These are phyloP conservation scores for Spirogloea muscicola DNA, from an alignment of 139 green algal species.

Conservation along the genomic window DNA sequence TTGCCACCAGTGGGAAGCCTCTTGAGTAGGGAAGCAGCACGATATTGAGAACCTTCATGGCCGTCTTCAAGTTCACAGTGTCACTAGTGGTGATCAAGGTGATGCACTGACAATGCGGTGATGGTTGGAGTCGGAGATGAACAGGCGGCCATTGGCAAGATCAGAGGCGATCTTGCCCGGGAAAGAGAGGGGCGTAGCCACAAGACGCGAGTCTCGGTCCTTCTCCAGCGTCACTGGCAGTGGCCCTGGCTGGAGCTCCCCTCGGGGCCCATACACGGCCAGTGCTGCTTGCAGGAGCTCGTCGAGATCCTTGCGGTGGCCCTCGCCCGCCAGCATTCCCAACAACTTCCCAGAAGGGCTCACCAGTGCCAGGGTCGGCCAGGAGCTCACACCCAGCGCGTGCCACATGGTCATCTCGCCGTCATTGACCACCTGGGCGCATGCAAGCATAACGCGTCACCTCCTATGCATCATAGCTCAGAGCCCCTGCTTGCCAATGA, in stretches of 20 bases:
- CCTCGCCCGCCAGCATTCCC: conserved; percentile 61
- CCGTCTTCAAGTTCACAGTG: too few relatives aligned
- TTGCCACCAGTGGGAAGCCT: too few relatives aligned
- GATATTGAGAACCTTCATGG: too few relatives aligned
- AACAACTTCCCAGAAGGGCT: conserved; percentile 55
- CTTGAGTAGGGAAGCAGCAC: too few relatives aligned
- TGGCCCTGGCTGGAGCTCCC: conserved; percentile 55
- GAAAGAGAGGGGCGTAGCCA: conserved; percentile 57
- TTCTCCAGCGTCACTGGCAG: conserved; percentile 64
- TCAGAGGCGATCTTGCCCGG: conserved; percentile 70
- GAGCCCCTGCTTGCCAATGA: too few relatives aligned
- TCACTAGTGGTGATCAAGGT: too few relatives aligned
- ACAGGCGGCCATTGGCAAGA: conserved; percentile 57
- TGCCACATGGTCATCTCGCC: conserved; percentile 66
- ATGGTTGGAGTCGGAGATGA: conserved; percentile 73
- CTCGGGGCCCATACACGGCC: conserved; percentile 62
- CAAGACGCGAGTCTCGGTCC: conserved; percentile 54
- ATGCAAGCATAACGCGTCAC: too few relatives aligned
- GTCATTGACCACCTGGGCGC: conserved; percentile 61
- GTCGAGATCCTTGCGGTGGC: conserved; percentile 63
- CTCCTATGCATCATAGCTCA: too few relatives aligned
- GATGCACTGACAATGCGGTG: conserved; percentile 67
- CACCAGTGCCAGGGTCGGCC: conserved; percentile 69
- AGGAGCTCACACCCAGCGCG: conserved; percentile 62
- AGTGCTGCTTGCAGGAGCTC: conserved; percentile 67